Base-by-base conservation (phyloP, 106 monocot species). In the Gastrodia elata region DNA sequence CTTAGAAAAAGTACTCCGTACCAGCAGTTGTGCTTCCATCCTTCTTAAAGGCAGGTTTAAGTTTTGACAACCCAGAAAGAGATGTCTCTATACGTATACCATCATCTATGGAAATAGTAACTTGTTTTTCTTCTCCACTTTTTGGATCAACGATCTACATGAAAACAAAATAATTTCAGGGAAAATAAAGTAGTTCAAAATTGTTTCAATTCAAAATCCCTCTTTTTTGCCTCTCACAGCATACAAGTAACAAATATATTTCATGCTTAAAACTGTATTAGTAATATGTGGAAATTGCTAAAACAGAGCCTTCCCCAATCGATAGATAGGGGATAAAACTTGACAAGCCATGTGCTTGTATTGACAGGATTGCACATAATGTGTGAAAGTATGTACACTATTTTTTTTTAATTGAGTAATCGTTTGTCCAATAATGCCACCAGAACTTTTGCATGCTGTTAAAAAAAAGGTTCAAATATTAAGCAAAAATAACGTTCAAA, bases 1-100 rank as follows among this genome's bases (percentile, higher is more conserved):
- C n/a, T n/a, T 30, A 25, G 36, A 64, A 9, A 14, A 22, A 11
- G 4, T 34, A 56, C 16, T 15, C 10, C 24, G 70, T 89, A 98
- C 98, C 98, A 64, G 98, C 98, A 76, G 98, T 98, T 35, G 98
- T 98, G 73, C 75, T 91, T 8, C 98, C 98, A 77, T 93, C 98
- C 81, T 91, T 93, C 80, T 93, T 93, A 80, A 98, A 98, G 38
- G 86, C 93, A 34, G 98, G 69, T 79, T 77, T 93, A 28, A 98
- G 88, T 83, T 93, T 98, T 39, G 78, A 82, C 24, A 98, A 75
- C 77, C 98, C 77, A 10, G 93, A 81, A 10, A 91, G 8, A 58
- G 93, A 77, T 52, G 93, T 91, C 38, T 83, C 87, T 34, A 78
- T 90, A 52, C 98, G 78, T 70, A 98, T 91, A 75, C 98, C 98